Base-by-base conservation (phyloP, 2,329 filamentous ascomycete genomes). In the Monilinia vaccinii-corymbosi region DNA sequence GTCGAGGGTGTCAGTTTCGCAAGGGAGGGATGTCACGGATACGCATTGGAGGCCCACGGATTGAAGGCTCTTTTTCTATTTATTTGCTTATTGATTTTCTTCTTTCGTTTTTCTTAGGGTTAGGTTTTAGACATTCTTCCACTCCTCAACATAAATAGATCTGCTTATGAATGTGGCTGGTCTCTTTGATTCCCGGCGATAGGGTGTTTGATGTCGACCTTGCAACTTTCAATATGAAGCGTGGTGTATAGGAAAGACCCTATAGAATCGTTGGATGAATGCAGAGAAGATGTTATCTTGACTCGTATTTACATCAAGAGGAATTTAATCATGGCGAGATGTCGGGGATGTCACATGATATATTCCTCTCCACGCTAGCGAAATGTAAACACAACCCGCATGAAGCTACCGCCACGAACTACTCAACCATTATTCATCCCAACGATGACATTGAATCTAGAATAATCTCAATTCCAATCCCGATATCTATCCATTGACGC, bases 401-500 rank as follows among this genome's bases (percentile, higher is more conserved):
- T 58, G 38, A 56, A 28, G 51, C 31, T 42, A 50, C 21, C 46
- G 34, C 23, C 28, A 36, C 13, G n/a, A 25, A 46, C 21, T 21
- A 56, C 14, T 48, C 28, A 45, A 34, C 32, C 7, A 21, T 50
- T 52, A 21, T 50, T 52, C 56, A 52, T 23, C 56, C 46, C 36
- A 51, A 36, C 46, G 52, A 23, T 46, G 36, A 28, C 28, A 23
- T 23, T 13, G 13, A n/a, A 21, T 23, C 42, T 25, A 32, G 7
- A 42, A 36, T 23, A 32, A 32, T 44, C n/a, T 38, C 16, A 34
- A 34, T 32, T 34, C 16, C 18, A 42, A 51, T 42, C 14, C 13
- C n/a, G 25, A 34, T 4, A 25, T 32, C 25, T 47, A 47, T 59
- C 61, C 65, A 70, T 69, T 67, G 63, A 66, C 64, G 64, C 66